A percentile compares a stretch with the other conserved stretches of the same genome.
Evolutionary conservation across 1,284 basidiomycete species (phyloP).

Genomic region (Sanghuangporus sanghuang): DNA sequence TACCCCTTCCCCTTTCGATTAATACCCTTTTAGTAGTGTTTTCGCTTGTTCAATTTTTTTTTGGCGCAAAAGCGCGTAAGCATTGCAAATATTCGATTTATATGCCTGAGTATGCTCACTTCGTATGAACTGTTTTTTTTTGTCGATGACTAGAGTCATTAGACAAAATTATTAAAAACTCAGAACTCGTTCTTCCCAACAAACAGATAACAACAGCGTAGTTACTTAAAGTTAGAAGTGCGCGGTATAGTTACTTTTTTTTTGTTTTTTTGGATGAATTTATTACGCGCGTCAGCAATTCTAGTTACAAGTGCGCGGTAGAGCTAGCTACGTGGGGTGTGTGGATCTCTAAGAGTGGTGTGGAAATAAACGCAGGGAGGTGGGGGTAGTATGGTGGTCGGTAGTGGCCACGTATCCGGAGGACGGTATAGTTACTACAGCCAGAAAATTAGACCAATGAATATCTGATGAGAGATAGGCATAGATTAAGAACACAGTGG

Average conservation of each 20-base stretch:
- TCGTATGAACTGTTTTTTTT: background rate
- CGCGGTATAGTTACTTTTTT: no score
- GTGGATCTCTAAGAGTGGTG: no score
- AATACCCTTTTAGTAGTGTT: background rate
- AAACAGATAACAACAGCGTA: background rate
- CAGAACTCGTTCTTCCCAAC: background rate
- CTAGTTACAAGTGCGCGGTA: no score
- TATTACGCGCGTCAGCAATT: no score
- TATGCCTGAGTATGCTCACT: background rate
- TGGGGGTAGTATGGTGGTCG: no score
- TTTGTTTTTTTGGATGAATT: no score
- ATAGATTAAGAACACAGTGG: background rate
- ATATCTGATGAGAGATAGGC: background rate
- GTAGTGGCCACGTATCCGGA: no score
- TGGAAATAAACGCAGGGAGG: no score
- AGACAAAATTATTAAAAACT: background rate
- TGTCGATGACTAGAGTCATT: background rate
- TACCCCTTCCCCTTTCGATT: background rate
- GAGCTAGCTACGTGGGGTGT: no score
- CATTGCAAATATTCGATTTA: conserved; percentile 1
- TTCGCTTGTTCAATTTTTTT: background rate
- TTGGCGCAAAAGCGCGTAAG: background rate
- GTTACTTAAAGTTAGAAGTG: background rate
- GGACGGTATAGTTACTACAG: background rate
- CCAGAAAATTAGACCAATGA: background rate